These are phyloP conservation scores for Candida wancherniae DNA, from an alignment of 805 yeast species.

Conservation along the genomic window DNA sequence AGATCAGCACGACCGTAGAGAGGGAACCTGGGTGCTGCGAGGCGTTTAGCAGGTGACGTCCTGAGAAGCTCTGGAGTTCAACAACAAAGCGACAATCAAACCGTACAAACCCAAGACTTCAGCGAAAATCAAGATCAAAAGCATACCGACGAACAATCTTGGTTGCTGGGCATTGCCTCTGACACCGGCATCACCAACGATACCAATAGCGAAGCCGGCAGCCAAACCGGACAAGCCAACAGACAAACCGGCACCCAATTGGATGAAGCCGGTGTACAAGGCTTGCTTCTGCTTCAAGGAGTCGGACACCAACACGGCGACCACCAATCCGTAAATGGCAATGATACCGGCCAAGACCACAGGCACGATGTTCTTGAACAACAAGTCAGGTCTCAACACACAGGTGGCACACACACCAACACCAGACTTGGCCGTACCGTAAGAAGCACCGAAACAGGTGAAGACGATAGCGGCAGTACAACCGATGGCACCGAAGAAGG, in stretches of 20 bases:
- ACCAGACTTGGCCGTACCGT: conserved; percentile 99
- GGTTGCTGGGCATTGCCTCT: conserved; percentile 99
- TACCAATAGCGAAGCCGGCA: conserved; percentile 98
- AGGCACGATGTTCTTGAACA: conserved; percentile 91
- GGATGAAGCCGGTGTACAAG: conserved; percentile 94
- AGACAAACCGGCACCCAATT: conserved; percentile 95
- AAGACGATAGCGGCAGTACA: conserved; percentile 99
- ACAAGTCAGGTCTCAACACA: conserved; percentile 93
- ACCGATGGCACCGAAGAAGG: conserved; percentile 99
- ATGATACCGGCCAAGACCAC: conserved; percentile 99
- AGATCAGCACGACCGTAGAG: no score
- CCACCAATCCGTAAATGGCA: conserved; percentile 97
- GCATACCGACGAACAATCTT: conserved; percentile 97
- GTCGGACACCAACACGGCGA: conserved; percentile 89
- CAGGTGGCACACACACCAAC: conserved; percentile 99
- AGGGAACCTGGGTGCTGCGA: no score
- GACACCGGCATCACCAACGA: conserved; percentile 99
- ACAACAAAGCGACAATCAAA: conserved; percentile 92
- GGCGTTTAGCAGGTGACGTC: conserved; percentile 69
- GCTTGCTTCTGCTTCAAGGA: conserved; percentile 84
- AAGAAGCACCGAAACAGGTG: conserved; percentile 98
- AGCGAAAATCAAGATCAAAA: conserved; percentile 96
- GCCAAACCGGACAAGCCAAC: conserved; percentile 97
- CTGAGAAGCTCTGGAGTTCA: conserved; percentile 96
- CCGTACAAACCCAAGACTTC: conserved; percentile 99